Percentiles rank a stretch among this genome's conserved stretches.
Conservation (phyloP, 2,329 filamentous ascomycete species). For the Talaromyces amestolkiae region DNA sequence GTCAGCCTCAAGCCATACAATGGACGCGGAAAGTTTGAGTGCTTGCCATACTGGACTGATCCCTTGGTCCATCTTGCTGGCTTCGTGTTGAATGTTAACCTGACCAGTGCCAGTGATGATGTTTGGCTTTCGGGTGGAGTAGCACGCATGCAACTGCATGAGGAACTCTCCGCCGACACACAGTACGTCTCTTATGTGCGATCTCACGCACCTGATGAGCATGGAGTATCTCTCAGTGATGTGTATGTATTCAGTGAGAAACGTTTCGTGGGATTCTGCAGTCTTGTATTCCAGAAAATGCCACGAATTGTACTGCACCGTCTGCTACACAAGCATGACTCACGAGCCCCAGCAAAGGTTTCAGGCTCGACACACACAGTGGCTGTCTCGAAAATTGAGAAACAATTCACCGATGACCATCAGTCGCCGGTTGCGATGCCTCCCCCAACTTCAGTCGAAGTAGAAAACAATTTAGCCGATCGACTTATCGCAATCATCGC, state of each 20-base stretch:
- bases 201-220: neutral
- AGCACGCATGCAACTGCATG: neutral
- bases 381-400: neutral
- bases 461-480: neutral
- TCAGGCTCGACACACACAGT: neutral
- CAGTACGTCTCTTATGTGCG: neutral
- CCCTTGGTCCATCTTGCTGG: neutral
- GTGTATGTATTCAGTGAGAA: neutral
- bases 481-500: neutral
- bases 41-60: neutral
- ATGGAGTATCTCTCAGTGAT: neutral
- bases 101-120: neutral
- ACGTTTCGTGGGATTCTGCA: neutral
- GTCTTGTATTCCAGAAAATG: neutral
- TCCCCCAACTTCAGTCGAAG: neutral
- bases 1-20: neutral
- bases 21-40: neutral
- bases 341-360: neutral
- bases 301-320: neutral
- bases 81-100: neutral
- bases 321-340: neutral
- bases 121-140: neutral
- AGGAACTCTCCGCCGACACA: neutral
- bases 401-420: neutral
- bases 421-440: neutral